phyloP scores from a whole-genome alignment of 1,284 basidiomycete species.

The Bjerkandera adusta region DNA sequence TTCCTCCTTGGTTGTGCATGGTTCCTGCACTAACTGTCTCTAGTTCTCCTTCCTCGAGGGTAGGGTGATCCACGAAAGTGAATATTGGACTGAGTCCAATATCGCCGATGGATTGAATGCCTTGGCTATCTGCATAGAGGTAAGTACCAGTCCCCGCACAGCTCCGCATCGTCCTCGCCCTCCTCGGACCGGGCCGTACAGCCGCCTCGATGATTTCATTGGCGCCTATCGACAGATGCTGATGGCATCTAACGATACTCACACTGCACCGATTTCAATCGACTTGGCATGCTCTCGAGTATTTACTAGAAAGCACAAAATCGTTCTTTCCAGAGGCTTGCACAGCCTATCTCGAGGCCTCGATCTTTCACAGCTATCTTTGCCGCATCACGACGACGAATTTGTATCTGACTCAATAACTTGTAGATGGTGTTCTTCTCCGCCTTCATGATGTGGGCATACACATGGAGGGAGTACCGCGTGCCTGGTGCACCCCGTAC shows the following conservation, averaged over 20 bases:
- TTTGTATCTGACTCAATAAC: too few species aligned
- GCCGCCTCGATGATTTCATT: too few species aligned
- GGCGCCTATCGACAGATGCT: too few species aligned
- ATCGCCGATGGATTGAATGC: conserved; percentile 83
- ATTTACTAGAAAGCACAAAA: too few species aligned
- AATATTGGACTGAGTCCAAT: conserved; percentile 79
- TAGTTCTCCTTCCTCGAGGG: conserved; percentile 63
- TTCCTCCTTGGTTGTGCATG: conserved; percentile 10
- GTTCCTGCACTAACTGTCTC: neutral
- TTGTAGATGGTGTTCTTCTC: conserved; percentile 79
- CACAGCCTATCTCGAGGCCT: too few species aligned
- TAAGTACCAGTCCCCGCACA: conserved; percentile 30
- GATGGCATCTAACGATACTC: too few species aligned
- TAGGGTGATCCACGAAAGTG: conserved; percentile 62
- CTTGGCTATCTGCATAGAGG: conserved; percentile 80
- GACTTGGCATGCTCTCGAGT: too few species aligned
- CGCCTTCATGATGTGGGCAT: conserved; percentile 79
- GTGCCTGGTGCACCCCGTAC: conserved; percentile 37
- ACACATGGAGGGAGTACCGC: conserved; percentile 67
- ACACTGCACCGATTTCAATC: too few species aligned
- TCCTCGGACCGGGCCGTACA: too few species aligned
- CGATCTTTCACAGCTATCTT: neutral
- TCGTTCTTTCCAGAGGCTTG: too few species aligned
- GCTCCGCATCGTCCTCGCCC: too few species aligned
- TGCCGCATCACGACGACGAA: too few species aligned